Conservation (phyloP, 306 rosid species). For the Cicer yamashitae region DNA sequence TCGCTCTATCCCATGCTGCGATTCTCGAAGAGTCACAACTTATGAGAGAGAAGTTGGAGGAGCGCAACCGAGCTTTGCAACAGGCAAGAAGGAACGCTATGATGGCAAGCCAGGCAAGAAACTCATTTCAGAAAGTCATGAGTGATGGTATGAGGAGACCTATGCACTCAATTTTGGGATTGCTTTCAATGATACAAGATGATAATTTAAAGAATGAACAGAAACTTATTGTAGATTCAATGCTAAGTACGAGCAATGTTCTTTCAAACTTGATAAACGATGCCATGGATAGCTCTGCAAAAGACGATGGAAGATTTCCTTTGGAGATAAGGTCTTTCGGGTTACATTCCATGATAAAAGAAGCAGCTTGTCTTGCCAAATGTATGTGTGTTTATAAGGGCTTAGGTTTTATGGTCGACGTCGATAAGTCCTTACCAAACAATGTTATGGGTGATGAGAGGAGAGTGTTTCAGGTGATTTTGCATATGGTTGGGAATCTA, state of each 20-base stretch:
- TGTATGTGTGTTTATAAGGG: conserved; percentile 86
- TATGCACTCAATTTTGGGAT: conserved; percentile 93
- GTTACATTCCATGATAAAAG: conserved; percentile 82
- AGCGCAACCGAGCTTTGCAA: conserved; percentile 94
- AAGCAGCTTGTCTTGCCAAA: conserved; percentile 93
- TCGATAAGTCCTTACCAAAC: conserved; percentile 82
- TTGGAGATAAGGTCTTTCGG: conserved; percentile 80
- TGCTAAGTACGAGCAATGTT: conserved; percentile 89
- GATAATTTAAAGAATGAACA: conserved; percentile 77
- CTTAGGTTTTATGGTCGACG: conserved; percentile 73
- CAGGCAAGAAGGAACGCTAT: conserved; percentile 83
- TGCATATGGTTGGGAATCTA: conserved; percentile 95
- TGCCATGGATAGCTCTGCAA: conserved; percentile 83
- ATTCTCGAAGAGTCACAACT: conserved; percentile 98
- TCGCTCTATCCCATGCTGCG: conserved; percentile 98
- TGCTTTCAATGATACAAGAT: conserved; percentile 86
- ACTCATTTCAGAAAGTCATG: conserved; percentile 92
- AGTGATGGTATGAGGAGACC: conserved; percentile 99
- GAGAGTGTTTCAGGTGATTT: conserved; percentile 96
- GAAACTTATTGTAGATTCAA: conserved; percentile 76
- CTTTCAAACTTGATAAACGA: conserved; percentile 86
- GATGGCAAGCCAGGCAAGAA: conserved; percentile 99
- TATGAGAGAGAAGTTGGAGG: conserved; percentile 95
- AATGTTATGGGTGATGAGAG: conserved; percentile 92
- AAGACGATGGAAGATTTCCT: conserved; percentile 80